Evolutionary conservation across 164 flowering plant species (phyloP), one percentile per base, ranked within the genome.

Genomic region (Sedum album): DNA sequence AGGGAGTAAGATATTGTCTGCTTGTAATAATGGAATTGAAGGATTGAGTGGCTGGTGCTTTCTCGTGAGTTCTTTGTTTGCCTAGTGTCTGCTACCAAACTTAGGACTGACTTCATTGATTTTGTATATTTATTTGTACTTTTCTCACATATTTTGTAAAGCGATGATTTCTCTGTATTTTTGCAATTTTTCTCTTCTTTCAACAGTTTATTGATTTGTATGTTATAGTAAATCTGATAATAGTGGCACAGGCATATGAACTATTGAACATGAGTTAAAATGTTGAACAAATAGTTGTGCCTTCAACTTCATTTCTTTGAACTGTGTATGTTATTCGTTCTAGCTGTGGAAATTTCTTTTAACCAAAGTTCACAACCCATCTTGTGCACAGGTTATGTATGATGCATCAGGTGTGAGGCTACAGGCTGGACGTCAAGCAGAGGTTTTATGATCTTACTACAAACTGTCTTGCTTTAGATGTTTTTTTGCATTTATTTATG

Each of bases 401-500:
- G 99, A 94, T 81, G 93, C 97, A 53, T 85, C 84, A 77, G 97
- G 99, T 68, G 93, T 94, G 42, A 88, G 97, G 71, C 73, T 87
- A 68, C 99, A 94, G n/a, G 99, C 96, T 57, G 99, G 99, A 68
- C 89, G 95, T 44, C 99, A 94, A 80, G 97, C 99, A 69, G 97
- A 89, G 90, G 99, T 94, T 66, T 73, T 79, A 31, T 73, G 42
- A 66, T 57, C 36, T 49, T 61, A 55, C 36, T 33, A n/a, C 64
- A 8, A 5, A 48, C 60, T 63, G 17, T 70, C 21, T 17, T 26
- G 6, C 26, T 39, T 10, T 31, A 33, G 48, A 69, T 51, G 42
- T 35, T 36, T 60, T 8, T 13, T 30, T 11, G 62, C 33, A 11
- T 57, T 57, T 57, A 57, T 28, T 11, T 28, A 57, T 57, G 31